Percentiles rank a stretch among this genome's conserved stretches.
These are phyloP conservation scores for Fusarium chuoi DNA, from an alignment of 2,329 filamentous ascomycete genomes.

Conservation along the genomic window DNA sequence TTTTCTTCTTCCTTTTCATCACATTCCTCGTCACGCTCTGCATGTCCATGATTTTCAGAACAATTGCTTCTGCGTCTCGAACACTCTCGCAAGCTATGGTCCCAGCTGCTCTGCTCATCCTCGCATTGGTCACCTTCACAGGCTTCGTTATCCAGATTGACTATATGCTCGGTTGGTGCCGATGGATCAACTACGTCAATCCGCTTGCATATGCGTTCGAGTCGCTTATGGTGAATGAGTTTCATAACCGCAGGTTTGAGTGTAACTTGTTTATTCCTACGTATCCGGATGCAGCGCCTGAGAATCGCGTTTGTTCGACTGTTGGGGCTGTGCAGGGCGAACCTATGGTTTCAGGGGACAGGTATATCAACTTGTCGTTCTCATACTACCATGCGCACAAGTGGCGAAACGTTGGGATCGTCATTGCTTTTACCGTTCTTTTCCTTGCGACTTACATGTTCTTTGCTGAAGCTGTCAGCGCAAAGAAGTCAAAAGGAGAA, in stretches of 20 bases:
- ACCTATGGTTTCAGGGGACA: slow-evolving; percentile 56
- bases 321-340: slow-evolving; percentile 59
- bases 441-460: slow-evolving; percentile 60
- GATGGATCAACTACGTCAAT: slow-evolving; percentile 74
- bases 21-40: slow-evolving; percentile 51
- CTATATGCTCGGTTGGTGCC: slow-evolving; percentile 70
- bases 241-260: slow-evolving; percentile 49
- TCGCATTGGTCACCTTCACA: slow-evolving; percentile 51
- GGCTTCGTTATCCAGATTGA: slow-evolving; percentile 57
- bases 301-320: slow-evolving; percentile 56
- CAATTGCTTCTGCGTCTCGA: slow-evolving; percentile 55
- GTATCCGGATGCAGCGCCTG: slow-evolving; percentile 41
- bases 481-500: slow-evolving; percentile 68
- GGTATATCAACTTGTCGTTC: slow-evolving; percentile 56
- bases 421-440: slow-evolving; percentile 61
- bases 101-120: slow-evolving; percentile 51
- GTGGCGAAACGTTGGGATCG: slow-evolving; percentile 67
- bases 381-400: slow-evolving; percentile 59
- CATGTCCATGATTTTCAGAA: slow-evolving; percentile 58
- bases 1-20: slow-evolving; percentile 58
- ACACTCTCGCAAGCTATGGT: slow-evolving; percentile 60
- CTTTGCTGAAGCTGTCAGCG: slow-evolving; percentile 58
- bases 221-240: slow-evolving; percentile 73
- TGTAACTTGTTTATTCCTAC: slow-evolving; percentile 43
- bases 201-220: slow-evolving; percentile 74